Conservation (phyloP, 2,329 filamentous ascomycete genomes). For the Cytospora chrysosperma region DNA sequence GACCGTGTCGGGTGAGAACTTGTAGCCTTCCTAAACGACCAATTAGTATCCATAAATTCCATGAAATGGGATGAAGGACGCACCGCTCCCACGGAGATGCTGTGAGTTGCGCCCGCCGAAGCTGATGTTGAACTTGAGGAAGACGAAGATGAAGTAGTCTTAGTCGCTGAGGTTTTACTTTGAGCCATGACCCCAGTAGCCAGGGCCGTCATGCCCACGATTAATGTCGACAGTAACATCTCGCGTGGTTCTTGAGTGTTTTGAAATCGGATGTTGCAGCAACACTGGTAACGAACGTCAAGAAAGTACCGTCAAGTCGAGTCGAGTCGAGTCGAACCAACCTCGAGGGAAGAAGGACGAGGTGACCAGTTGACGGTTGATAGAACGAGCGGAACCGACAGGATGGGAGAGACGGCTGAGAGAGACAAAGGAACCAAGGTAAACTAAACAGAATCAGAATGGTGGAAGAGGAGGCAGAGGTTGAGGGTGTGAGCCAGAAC, state of each 20-base stretch:
- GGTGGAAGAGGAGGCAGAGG: not conserved
- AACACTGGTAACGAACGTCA: not conserved
- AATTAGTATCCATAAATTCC: slow-evolving; percentile 16
- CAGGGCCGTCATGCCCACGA: slow-evolving; percentile 20
- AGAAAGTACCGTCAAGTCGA: not conserved
- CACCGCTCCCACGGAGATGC: slow-evolving; percentile 34
- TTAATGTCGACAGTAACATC: slow-evolving; percentile 23
- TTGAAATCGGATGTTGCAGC: not conserved
- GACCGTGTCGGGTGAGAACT: slow-evolving; percentile 37
- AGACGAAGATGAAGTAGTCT: slow-evolving; percentile 21
- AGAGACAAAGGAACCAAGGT: not conserved
- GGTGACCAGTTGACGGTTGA: slow-evolving; percentile 1
- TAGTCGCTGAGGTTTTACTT: slow-evolving; percentile 1
- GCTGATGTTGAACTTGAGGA: slow-evolving; percentile 18
- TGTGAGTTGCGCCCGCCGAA: slow-evolving; percentile 28
- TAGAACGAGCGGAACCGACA: not conserved
- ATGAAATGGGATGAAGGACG: slow-evolving; percentile 22
- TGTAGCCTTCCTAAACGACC: slow-evolving; percentile 31
- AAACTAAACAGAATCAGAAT: slow-evolving; percentile 1
- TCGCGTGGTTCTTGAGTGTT: slow-evolving; percentile 1
- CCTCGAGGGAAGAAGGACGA: not conserved
- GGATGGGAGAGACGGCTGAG: not conserved
- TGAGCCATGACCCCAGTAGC: slow-evolving; percentile 17
- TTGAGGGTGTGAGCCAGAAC: slow-evolving; percentile 1
- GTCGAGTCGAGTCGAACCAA: not conserved